Conservation (phyloP, 192 early-diverging fungal genomes). For the Jimgerdemannia flammicorona region DNA sequence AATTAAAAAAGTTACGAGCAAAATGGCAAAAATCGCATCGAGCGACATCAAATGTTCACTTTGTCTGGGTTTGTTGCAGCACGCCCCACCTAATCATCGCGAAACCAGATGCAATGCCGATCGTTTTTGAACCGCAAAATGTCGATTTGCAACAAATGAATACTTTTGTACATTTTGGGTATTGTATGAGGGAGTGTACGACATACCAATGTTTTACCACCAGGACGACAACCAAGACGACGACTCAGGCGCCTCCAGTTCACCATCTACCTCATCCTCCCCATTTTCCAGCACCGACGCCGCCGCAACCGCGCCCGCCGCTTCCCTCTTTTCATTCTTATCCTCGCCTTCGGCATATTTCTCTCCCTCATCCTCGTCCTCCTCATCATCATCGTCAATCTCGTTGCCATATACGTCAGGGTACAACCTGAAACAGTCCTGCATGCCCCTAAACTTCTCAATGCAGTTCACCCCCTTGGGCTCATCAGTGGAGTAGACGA, state of each 20-base stretch:
- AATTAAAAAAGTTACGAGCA: no score
- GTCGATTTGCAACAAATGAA: no score
- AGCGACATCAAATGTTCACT: no score
- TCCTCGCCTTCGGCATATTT: conserved; percentile 38
- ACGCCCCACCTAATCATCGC: no score
- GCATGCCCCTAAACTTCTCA: conserved; percentile 91
- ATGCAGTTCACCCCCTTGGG: conserved; percentile 98
- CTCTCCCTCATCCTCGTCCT: conserved; percentile 50
- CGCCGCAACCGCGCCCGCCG: background rate
- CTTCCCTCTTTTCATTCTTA: conserved; percentile 20
- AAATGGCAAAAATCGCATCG: no score
- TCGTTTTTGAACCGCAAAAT: no score
- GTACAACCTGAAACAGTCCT: conserved; percentile 84
- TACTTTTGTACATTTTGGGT: no score
- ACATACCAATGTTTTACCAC: no score
- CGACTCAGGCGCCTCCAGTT: background rate
- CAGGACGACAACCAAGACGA: no score
- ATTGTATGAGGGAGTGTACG: no score
- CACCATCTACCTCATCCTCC: background rate
- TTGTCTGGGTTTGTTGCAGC: no score
- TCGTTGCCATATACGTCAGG: conserved; percentile 89
- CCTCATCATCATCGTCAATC: conserved; percentile 69
- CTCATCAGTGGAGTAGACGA: conserved; percentile 89
- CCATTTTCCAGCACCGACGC: background rate
- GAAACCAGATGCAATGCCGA: no score